Conservation (phyloP, 352 stramenopile species). For the Pythium grandisporangium region DNA sequence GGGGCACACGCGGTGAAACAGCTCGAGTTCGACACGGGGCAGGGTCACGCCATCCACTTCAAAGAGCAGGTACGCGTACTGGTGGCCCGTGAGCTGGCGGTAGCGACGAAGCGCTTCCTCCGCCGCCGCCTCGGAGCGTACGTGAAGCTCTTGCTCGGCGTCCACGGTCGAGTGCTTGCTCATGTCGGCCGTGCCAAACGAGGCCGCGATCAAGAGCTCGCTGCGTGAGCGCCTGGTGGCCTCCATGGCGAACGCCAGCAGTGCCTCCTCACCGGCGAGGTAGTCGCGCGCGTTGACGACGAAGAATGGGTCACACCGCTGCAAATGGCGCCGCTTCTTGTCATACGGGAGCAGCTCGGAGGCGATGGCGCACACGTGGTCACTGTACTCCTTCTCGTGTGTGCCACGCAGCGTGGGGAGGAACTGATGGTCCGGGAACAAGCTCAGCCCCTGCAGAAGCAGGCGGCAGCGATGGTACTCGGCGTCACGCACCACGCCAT, state of each 20-base stretch:
- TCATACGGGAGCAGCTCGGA: constrained; percentile 20
- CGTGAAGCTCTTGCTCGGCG: constrained; percentile 39
- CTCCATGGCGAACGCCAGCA: constrained; percentile 43
- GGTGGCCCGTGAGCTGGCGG: constrained; percentile 35
- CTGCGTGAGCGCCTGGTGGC: constrained; percentile 35
- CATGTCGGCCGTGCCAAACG: constrained; percentile 25
- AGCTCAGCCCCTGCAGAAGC: constrained; percentile 45
- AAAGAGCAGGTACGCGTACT: constrained; percentile 56
- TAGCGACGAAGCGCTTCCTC: constrained; percentile 29
- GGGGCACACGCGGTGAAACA: constrained; percentile 51
- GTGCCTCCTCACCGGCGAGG: constrained; percentile 40
- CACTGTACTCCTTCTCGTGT: constrained; percentile 46
- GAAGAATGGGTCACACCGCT: constrained; percentile 33
- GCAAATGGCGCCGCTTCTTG: constrained; percentile 11
- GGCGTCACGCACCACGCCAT: constrained; percentile 39
- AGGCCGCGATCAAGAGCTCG: constrained; percentile 43
- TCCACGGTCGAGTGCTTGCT: constrained; percentile 14
- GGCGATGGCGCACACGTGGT: constrained; percentile 19
- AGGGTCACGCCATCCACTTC: constrained; percentile 46
- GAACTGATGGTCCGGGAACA: constrained; percentile 40
- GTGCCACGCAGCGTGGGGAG: constrained; percentile 35
- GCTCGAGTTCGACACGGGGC: constrained; percentile 57
- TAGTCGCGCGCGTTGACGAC: constrained; percentile 39
- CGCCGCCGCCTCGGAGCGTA: constrained; percentile 30
- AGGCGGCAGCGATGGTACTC: constrained; percentile 54